Evolutionary conservation across 2,329 filamentous ascomycete genomes (phyloP), one percentile per base, ranked within the genome.

Genomic region (Harringtonia aguacate): DNA sequence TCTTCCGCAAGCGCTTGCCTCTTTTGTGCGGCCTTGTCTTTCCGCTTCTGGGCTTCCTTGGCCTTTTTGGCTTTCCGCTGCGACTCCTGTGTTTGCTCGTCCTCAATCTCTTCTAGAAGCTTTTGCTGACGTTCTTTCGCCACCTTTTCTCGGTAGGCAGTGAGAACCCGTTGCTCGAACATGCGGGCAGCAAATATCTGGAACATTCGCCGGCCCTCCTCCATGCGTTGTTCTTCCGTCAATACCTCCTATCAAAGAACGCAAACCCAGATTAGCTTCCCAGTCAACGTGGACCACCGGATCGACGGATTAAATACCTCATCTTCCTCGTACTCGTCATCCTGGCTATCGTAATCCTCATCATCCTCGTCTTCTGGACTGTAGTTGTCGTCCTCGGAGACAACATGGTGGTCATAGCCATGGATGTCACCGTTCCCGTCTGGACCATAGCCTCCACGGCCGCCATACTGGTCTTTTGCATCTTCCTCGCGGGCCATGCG

Each of bases 161-260:
- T 90, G 47, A 98, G 73, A 20, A 98, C 92, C 50, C 92, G 77
- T 62, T 98, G 92, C 67, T 98, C 92, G 62, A 98, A 98, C 92
- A 98, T 98, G 50, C 92, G 81, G 46, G 92, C 92, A 48, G 92
- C 92, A 63, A 98, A 98, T 61, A 98, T 97, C 62, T 98, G 92
- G 61, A 98, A 98, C 92, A 98, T 98, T 54, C 90, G 77, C 45
- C 92, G 80, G 48, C 92, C 92, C 70, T 98, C 92, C 62, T 97
- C 89, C 92, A 98, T 97, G 49, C 92, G 85, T 69, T 97, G 89
- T 67, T 95, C 87, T 69, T 97, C 90, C 41, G 88, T 95, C 86
- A 97, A 92, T 52, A 84, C 80, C 60, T 94, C 89, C 90, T 97
- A 66, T 75, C 81, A 65, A 12, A 41, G 24, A 27, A 27, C 10